phyloP scores from a whole-genome alignment of 1,284 basidiomycete genomes.

The Agroathelia rolfsii region DNA sequence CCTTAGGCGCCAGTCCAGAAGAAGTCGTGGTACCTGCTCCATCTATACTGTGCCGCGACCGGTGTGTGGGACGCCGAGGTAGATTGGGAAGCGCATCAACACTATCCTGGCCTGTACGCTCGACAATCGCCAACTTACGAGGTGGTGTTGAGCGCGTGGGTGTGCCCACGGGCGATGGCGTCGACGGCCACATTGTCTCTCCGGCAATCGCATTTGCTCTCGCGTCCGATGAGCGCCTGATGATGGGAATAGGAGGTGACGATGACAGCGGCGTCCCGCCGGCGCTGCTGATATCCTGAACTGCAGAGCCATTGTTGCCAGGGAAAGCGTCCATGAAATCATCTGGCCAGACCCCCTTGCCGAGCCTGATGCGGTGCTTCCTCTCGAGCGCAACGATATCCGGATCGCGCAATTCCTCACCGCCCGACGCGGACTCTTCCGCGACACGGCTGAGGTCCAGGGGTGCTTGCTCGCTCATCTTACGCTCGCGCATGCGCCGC shows the following conservation, averaged over 20 bases:
- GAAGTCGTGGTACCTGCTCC: constrained; percentile 34
- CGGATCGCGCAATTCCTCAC: constrained; percentile 27
- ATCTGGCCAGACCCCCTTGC: constrained; percentile 76
- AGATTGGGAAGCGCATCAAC: constrained; percentile 37
- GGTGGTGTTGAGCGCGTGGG: no score
- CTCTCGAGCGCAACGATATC: constrained; percentile 14
- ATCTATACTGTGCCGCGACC: constrained; percentile 48
- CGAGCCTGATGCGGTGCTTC: constrained; percentile 39
- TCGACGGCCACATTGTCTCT: no score
- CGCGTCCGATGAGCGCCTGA: constrained; percentile 16
- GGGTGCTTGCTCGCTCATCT: constrained; percentile 47
- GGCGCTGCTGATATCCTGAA: constrained; percentile 6
- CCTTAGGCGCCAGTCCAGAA: constrained; percentile 49
- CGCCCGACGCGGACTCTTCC: constrained; percentile 61
- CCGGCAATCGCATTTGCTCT: no score
- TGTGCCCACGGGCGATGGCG: constrained; percentile 1
- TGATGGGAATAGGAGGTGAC: constrained; percentile 24
- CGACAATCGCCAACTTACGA: constrained; percentile 45
- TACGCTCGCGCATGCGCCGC: constrained; percentile 38
- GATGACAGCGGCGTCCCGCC: no score
- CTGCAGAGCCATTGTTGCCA: no score
- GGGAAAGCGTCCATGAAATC: constrained; percentile 60
- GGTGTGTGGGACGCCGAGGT: constrained; percentile 50
- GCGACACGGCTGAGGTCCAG: constrained; percentile 57
- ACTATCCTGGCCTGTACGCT: no score